A percentile compares a stretch with the other conserved stretches of the same genome.
phyloP scores from a whole-genome alignment of 345 rosid genomes.

The Boechera retrofracta region DNA sequence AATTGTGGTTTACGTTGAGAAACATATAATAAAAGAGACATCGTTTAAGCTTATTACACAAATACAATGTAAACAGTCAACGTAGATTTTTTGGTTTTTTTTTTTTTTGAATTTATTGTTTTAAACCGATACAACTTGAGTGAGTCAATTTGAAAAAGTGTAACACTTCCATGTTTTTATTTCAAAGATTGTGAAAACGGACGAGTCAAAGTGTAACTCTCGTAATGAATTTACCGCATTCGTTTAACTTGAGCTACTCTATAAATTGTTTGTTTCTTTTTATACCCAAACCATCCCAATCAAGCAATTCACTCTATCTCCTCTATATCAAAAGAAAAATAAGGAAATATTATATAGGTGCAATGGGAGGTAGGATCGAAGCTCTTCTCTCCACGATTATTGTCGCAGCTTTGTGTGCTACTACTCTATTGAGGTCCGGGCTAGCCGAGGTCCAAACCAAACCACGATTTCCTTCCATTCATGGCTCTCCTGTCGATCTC shows the following conservation, averaged over 20 bases:
- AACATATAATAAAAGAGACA: no score
- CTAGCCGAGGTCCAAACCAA: background rate
- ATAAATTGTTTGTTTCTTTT: background rate
- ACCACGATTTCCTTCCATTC: background rate
- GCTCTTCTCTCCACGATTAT: slow-evolving; percentile 9
- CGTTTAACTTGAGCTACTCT: background rate
- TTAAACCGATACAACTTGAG: background rate
- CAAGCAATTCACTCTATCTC: background rate
- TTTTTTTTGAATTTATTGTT: background rate
- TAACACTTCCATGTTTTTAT: background rate
- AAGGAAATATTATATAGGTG: background rate
- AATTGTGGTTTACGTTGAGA: no score
- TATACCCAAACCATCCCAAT: background rate
- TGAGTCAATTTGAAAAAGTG: background rate
- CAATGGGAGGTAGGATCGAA: slow-evolving; percentile 15
- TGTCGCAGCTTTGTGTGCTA: background rate
- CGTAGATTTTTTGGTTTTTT: background rate
- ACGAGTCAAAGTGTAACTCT: background rate
- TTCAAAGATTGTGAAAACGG: background rate
- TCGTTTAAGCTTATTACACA: background rate
- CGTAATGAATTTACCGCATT: background rate
- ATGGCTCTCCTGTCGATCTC: background rate
- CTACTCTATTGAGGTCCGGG: background rate
- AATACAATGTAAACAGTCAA: background rate
- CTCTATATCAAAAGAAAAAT: background rate